Base-by-base conservation (phyloP, 2,329 filamentous ascomycete genomes). In the Blastomyces silverae region DNA sequence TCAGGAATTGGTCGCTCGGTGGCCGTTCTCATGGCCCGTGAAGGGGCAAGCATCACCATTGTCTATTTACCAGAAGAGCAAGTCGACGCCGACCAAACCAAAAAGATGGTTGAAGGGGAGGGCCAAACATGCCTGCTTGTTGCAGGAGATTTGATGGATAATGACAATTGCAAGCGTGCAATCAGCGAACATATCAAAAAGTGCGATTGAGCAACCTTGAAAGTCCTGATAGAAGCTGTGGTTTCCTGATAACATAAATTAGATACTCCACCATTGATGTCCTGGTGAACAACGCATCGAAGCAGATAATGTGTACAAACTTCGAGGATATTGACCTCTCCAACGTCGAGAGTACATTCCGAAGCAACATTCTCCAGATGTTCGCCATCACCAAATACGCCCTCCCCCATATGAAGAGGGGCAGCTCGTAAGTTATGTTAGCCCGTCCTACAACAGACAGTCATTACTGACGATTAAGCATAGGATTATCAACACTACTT, bases 301-400 rank as follows among this genome's bases (percentile, higher is more conserved):
- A 83, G 72, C 83, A 87, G 72, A 77, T 81, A 46, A 80, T 82
- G 73, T 84, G 79, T 71, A 72, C 79, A 6, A 78, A 85, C 42
- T 79, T 85, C 25, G 75, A 77, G 44, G 78, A 85, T 1, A 85
- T 84, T 37, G 79, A 85, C 70, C 77, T 87, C 0, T 78, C 82
- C 17, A 74, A 79, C 0, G 82, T 86, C 0, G 81, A 85, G 67
- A 82, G 80, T 67, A 83, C 81, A 0, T 87, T 86, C 77, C 79
- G 79, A 56, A 81, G 78, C 66, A 86, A 86, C 66, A 82, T 86
- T 42, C 69, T 85, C 10, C 79, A 82, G 64, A 85, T 85, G 77
- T 84, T 87, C 69, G 83, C 83, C n/a, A 76, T 86, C 66, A 82
- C 82, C 5, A 86, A 86, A 70, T 85, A 80, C 66, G 78, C 83